A percentile compares a stretch with the other conserved stretches of the same genome.
These are phyloP conservation scores for Boletus hoseneyae DNA, from an alignment of 1,284 basidiomycete species.

Conservation along the genomic window DNA sequence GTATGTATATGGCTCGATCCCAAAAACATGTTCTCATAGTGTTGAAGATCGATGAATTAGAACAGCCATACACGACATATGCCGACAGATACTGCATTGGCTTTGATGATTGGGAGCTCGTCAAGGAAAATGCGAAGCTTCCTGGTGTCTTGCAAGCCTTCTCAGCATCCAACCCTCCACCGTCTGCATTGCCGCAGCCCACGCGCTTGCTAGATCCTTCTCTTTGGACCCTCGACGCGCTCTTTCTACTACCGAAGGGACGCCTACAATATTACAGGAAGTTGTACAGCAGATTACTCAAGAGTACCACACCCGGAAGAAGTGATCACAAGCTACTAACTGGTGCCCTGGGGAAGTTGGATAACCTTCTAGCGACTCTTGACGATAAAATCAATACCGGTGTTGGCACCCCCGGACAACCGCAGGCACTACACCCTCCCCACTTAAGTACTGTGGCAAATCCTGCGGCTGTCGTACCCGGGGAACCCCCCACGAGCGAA, in stretches of 20 bases:
- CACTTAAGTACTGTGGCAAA: slow-evolving; percentile 45
- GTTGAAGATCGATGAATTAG: slow-evolving; percentile 84
- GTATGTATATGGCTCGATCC: slow-evolving; percentile 41
- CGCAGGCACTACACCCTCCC: slow-evolving; percentile 16
- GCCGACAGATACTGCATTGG: slow-evolving; percentile 69
- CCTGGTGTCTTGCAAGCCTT: slow-evolving; percentile 68
- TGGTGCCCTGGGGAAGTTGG: slow-evolving; percentile 80
- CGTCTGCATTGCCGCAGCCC: slow-evolving; percentile 41
- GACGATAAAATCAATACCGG: slow-evolving; percentile 53
- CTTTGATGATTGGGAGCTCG: slow-evolving; percentile 82
- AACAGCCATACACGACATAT: slow-evolving; percentile 84
- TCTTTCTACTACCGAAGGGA: slow-evolving; percentile 84
- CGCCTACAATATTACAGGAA: slow-evolving; percentile 93
- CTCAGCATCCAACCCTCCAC: slow-evolving; percentile 60
- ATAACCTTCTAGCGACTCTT: slow-evolving; percentile 65
- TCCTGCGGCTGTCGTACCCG: slow-evolving; percentile 45
- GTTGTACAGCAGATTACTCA: slow-evolving; percentile 84
- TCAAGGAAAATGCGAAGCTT: slow-evolving; percentile 74
- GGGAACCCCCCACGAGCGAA: slow-evolving; percentile 1
- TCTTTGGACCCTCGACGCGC: slow-evolving; percentile 81
- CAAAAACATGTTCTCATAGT: slow-evolving; percentile 14
- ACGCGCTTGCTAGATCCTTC: slow-evolving; percentile 39
- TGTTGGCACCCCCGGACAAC: slow-evolving; percentile 35
- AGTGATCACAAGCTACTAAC: slow-evolving; percentile 85
- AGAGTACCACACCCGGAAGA: slow-evolving; percentile 84